Base-by-base conservation (phyloP, 176 grass and related monocot genomes). In the maize (Zea mays) region DNA sequence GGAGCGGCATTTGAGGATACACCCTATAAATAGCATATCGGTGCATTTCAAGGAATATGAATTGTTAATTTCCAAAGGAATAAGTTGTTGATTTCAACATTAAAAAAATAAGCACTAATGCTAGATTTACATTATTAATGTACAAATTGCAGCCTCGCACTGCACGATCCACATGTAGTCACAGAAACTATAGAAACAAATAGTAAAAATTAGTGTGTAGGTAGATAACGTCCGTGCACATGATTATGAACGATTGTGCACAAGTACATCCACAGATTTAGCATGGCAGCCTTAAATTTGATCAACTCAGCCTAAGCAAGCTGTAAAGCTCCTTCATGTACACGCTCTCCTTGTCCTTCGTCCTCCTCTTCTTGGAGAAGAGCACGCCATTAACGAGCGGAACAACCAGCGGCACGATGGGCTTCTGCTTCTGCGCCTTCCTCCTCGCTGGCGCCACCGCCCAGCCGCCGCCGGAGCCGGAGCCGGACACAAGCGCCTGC, bases 271-370 rank as follows among this genome's bases (percentile, higher is more conserved):
- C 20, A 38, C 16, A 45, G 7, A 20, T 78, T 71, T 59, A 16
- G 27, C 45, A 64, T 17, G 61, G 6, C 49, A 15, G 36, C 51
- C 80, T 1, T 27, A 27, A 27, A 27, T 27, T 1, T 48, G 44
- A 67, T 75, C 63, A 80, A 12, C 47, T 65, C 7, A 84, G 52
- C 70, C 85, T 82, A 39, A 93, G 74, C 91, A 90, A 83, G 69
- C 65, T 90, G 88, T 93, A 88, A 62, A 93, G 68, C 38, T 89
- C 87, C 52, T 88, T 84, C 86, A 88, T 69, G 63, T 90, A 93
- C 34, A 83, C 14, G 39, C 88, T 80, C 62, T 90, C 77, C 68
- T 67, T 90, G 42, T 88, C 78, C 27, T 88, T 83, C 8, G 8
- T 73, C 76, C 14, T 85, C 79, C 59, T 90, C 79, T 79, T 88